Conservation (phyloP, 164 flowering plant genomes). For the Chloranthus sessilifolius region DNA sequence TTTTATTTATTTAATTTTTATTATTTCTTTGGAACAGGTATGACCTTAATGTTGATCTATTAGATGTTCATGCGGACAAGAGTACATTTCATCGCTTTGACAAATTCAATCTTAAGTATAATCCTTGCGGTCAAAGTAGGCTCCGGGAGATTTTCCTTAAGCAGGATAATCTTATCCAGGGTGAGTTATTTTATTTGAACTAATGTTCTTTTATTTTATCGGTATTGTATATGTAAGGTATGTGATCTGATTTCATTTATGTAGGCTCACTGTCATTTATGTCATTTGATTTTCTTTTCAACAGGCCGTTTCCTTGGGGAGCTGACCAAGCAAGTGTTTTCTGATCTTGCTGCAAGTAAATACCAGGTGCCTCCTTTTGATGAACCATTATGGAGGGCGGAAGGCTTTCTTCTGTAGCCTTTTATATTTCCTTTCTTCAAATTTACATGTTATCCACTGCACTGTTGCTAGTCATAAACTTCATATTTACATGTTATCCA, state of each 20-base stretch:
- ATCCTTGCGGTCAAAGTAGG: slow-evolving; percentile 99
- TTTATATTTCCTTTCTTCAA: background rate
- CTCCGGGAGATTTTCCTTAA: slow-evolving; percentile 97
- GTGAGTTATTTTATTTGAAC: slow-evolving; percentile 21
- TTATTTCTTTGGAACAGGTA: slow-evolving; percentile 47
- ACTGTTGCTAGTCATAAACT: background rate
- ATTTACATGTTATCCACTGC: background rate
- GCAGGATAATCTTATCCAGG: slow-evolving; percentile 98
- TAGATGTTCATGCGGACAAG: slow-evolving; percentile 99
- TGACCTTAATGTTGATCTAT: slow-evolving; percentile 95
- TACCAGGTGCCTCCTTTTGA: slow-evolving; percentile 89
- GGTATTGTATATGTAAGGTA: too few species aligned
- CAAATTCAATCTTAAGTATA: slow-evolving; percentile 97
- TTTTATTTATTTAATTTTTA: background rate
- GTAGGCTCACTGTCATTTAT: too few species aligned
- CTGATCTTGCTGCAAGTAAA: slow-evolving; percentile 90
- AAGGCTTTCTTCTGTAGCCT: background rate
- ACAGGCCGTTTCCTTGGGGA: slow-evolving; percentile 95
- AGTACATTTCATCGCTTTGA: slow-evolving; percentile 99
- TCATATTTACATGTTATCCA: too few species aligned
- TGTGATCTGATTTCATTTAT: too few species aligned
- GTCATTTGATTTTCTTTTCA: slow-evolving; percentile 2
- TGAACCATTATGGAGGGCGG: too few species aligned
- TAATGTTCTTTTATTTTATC: too few species aligned
- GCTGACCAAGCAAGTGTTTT: slow-evolving; percentile 90